Conservation (phyloP, 768 basidiomycete genomes). For the Termitomyces sp. region DNA sequence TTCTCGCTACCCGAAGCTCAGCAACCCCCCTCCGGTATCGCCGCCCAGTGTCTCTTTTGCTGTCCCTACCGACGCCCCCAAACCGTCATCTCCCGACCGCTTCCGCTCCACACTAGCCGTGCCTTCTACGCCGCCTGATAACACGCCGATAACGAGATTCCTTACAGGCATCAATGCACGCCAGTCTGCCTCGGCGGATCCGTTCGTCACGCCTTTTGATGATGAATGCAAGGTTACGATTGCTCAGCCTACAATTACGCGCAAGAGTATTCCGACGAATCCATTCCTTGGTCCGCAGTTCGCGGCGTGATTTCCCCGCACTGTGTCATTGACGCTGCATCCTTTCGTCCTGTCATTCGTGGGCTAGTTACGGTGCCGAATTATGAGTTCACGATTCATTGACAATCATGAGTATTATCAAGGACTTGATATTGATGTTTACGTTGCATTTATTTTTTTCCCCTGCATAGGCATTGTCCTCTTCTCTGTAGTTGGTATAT, state of each 20-base stretch:
- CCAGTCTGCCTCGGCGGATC: conserved; percentile 39
- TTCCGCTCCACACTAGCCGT: conserved; percentile 9
- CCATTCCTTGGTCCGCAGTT: conserved; percentile 31
- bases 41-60: not conserved
- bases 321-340: not conserved
- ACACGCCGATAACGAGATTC: conserved; percentile 39
- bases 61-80: not conserved
- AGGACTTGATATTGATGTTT: not conserved
- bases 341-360: not conserved
- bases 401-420: not conserved
- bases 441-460: not conserved
- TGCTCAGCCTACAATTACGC: conserved; percentile 18
- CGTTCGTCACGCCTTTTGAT: conserved; percentile 79
- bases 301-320: conserved; percentile 1
- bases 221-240: conserved; percentile 48
- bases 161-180: conserved; percentile 39
- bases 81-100: not conserved
- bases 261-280: conserved; percentile 48
- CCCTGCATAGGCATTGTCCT: not conserved
- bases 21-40: not conserved
- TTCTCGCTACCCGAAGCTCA: conserved; percentile 10
- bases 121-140: conserved; percentile 12
- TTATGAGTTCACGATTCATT: not conserved
- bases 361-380: not conserved
- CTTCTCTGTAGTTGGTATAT: not conserved